Evolutionary conservation across 129 eudicot genomes (phyloP).

Genomic region (Heracleum sosnowskyi): DNA sequence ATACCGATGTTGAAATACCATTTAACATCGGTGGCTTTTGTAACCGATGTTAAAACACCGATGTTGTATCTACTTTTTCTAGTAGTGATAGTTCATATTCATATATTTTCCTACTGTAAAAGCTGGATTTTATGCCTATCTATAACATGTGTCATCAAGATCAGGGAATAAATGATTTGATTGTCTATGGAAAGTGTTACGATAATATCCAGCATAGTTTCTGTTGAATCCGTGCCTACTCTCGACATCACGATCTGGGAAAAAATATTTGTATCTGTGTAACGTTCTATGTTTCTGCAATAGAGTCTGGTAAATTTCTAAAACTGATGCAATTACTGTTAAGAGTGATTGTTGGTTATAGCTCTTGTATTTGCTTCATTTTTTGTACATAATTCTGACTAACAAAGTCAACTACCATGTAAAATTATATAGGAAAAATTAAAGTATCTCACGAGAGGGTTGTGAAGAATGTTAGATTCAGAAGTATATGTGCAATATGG

Average conservation of each 20-base stretch:
- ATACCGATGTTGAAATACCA: no score
- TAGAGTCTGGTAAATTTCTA: not conserved
- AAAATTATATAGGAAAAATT: not conserved
- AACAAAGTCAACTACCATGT: not conserved
- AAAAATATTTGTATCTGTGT: no score
- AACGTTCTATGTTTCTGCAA: not conserved
- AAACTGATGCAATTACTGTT: not conserved
- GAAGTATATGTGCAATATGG: not conserved
- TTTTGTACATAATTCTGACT: not conserved
- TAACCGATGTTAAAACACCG: no score
- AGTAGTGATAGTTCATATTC: no score
- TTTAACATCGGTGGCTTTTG: no score
- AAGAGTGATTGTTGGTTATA: not conserved
- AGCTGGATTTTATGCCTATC: not conserved
- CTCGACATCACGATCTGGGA: not conserved
- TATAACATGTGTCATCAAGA: not conserved
- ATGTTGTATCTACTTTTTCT: no score
- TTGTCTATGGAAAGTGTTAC: not conserved
- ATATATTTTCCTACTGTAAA: not conserved
- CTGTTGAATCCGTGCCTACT: not conserved
- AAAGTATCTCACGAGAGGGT: not conserved
- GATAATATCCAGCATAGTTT: no score
- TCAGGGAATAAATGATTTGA: not conserved
- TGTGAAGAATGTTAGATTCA: not conserved
- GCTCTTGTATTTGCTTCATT: not conserved